Conservation (phyloP, 768 basidiomycete genomes). For the Omphalotus guepiniiformis region DNA sequence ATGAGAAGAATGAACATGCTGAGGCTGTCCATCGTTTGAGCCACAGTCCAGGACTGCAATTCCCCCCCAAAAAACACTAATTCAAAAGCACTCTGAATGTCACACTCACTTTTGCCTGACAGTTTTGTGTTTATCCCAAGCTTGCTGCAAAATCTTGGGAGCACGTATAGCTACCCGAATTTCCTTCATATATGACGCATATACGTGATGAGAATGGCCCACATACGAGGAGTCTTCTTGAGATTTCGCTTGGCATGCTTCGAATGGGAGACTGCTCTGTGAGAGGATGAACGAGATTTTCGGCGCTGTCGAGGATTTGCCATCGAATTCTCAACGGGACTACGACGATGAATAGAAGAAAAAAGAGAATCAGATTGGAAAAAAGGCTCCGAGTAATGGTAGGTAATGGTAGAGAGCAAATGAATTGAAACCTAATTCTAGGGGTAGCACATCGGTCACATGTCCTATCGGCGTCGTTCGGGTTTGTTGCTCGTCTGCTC, state of each 20-base stretch:
- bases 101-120: slow-evolving; percentile 82
- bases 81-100: too few species aligned
- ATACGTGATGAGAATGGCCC: slow-evolving; percentile 1
- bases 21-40: too few species aligned
- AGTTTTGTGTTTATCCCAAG: slow-evolving; percentile 87
- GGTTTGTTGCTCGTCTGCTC: neutral
- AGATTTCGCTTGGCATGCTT: slow-evolving; percentile 68
- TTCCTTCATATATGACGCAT: too few species aligned
- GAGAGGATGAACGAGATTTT: slow-evolving; percentile 75
- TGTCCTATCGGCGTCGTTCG: slow-evolving; percentile 10
- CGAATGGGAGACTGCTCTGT: slow-evolving; percentile 71
- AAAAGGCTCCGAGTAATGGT: neutral
- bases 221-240: slow-evolving; percentile 74
- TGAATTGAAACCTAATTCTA: neutral
- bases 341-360: too few species aligned
- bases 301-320: slow-evolving; percentile 92
- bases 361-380: too few species aligned
- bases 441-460: neutral
- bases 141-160: slow-evolving; percentile 74
- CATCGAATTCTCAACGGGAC: too few species aligned
- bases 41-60: too few species aligned
- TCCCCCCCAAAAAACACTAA: too few species aligned
- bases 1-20: too few species aligned
- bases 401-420: slow-evolving; percentile 8
- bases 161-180: slow-evolving; percentile 63